These are phyloP conservation scores for Violaceomyces palustris DNA, from an alignment of 1,284 basidiomycete species.

Conservation along the genomic window DNA sequence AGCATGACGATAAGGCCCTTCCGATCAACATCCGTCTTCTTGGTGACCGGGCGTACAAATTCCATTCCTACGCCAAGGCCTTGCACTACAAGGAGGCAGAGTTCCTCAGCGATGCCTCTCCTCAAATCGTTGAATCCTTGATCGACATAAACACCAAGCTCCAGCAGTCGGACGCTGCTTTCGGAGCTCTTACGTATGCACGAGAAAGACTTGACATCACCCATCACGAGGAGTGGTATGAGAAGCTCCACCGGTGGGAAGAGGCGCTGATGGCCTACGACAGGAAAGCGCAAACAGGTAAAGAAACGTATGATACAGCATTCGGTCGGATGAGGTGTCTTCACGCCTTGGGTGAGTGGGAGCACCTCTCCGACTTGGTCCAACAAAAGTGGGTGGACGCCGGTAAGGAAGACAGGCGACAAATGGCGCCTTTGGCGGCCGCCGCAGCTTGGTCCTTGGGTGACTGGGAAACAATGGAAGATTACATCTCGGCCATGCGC, in stretches of 20 bases:
- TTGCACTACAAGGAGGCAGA: constrained; percentile 98
- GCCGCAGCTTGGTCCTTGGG: constrained; percentile 94
- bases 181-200: constrained; percentile 49
- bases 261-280: constrained; percentile 86
- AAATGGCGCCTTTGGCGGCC: constrained; percentile 93
- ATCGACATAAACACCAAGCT: constrained; percentile 96
- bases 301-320: constrained; percentile 61
- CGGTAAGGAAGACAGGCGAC: constrained; percentile 74
- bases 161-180: constrained; percentile 63
- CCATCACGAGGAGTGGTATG: constrained; percentile 95
- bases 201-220: constrained; percentile 63
- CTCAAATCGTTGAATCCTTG: constrained; percentile 79
- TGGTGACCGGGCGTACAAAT: constrained; percentile 84
- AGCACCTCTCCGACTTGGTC: constrained; percentile 78
- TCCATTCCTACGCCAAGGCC: constrained; percentile 94
- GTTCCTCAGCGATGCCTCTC: constrained; percentile 82
- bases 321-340: constrained; percentile 88
- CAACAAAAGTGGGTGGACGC: constrained; percentile 84
- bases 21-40: constrained; percentile 90
- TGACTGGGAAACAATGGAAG: constrained; percentile 98
- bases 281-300: constrained; percentile 66
- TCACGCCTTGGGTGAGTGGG: constrained; percentile 98
- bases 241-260: constrained; percentile 92
- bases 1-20: constrained; percentile 94
- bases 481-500: constrained; percentile 92